Evolutionary conservation across 2,329 filamentous ascomycete genomes (phyloP), one percentile per base, ranked within the genome.

Genomic region (Neoarthrinium moseri): DNA sequence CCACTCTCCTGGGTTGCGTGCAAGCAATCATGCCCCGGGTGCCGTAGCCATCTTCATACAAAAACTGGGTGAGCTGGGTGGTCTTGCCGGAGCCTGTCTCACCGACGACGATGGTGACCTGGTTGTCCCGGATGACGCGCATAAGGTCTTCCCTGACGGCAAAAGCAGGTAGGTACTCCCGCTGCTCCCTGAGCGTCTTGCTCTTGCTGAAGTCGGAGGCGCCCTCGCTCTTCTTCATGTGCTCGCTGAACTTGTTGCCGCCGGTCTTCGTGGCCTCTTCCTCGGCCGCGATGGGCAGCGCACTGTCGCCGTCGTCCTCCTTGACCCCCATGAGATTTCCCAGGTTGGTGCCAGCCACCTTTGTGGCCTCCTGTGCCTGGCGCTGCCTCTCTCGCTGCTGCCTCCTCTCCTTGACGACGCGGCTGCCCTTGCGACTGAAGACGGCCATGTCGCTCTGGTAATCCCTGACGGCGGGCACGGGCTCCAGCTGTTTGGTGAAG

Each of bases 371-470:
- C 62, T 96, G 91, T 0, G 94, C 92, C 66, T 97, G 92, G 58
- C 91, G 90, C 60, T 95, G 89, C 33, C 94, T 82, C 65, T 99
- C 94, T 51, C 91, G 87, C 66, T 96, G 91, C 67, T 96, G 91
- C 33, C 95, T 78, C 56, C 87, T 85, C 57, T 99, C 94, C 59
- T 87, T 89, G 11, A 99, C 94, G 2, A 96, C 91, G 57, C 84
- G 87, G 62, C 92, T 97, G 1, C 94, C 94, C 64, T 96, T 96
- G 34, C 92, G 81, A 69, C 91, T 95, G 58, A 97, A 97, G 2
- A 99, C 91, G 1, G 94, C 94, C 94, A 99, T 96, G 61, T 99
- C 94, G 62, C 95, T 99, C 67, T 97, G 92, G 21, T 88, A 85
- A 64, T 99, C 94, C 43, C 87, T 81, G 12, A 99, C 89, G 1